Evolutionary conservation across 2,329 filamentous ascomycete genomes (phyloP).

Genomic region (Sclerotinia sclerotiorum): DNA sequence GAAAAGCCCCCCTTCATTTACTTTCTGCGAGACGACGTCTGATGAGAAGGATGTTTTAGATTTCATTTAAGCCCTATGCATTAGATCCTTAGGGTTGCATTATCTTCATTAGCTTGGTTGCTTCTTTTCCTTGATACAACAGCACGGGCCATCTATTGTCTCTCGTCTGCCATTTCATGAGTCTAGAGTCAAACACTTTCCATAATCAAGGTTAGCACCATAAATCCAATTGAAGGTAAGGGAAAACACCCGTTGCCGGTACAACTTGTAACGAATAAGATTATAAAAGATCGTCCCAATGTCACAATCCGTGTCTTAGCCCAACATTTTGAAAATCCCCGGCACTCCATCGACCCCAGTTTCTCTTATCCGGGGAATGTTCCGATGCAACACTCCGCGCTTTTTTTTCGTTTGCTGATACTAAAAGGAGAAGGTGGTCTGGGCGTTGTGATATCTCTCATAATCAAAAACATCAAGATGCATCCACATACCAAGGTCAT

Average conservation of each 20-base stretch:
- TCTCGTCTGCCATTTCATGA: neutral
- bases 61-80: conserved; percentile 3
- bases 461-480: neutral
- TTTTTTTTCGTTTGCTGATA: neutral
- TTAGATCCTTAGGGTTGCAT: neutral
- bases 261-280: neutral
- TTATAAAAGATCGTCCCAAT: neutral
- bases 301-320: neutral
- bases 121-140: neutral
- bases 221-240: neutral
- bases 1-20: neutral
- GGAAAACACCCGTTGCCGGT: neutral
- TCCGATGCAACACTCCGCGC: neutral
- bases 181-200: too few relatives aligned
- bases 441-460: neutral
- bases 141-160: neutral
- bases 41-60: neutral
- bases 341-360: neutral
- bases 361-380: neutral
- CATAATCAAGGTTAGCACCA: too few relatives aligned
- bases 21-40: neutral
- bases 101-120: neutral
- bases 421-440: neutral
- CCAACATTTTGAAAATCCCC: neutral
- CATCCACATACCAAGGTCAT: too few relatives aligned